Base-by-base conservation (phyloP, 1,284 basidiomycete genomes). In the Fistulinella staudtii region DNA sequence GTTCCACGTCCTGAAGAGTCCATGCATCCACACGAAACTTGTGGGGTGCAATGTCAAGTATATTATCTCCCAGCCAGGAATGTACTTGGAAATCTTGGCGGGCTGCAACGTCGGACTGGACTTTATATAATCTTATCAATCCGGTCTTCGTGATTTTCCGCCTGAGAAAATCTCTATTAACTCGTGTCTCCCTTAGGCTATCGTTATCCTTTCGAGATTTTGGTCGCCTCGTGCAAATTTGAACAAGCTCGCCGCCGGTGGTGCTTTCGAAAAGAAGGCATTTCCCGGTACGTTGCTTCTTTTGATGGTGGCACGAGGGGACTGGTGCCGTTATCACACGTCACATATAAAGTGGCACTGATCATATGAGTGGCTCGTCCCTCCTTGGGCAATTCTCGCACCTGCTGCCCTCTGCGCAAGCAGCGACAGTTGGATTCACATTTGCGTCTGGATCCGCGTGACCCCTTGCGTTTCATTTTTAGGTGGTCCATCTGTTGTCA, bases 281-380 rank as follows among this genome's bases (percentile, higher is more conserved):
- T 54, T 49, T 59, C 49, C 53, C 40, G 42, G 49, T 48, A 41
- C 39, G 46, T 46, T 21, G 36, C 54, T 54, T 57, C 59, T 57
- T 56, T 44, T 63, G 49, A 62, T 59, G 15, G 23, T 55, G 61
- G n/a, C 57, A 46, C 50, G 52, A 45, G 45, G 44, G 45, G 29
- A n/a, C 25, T 41, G 33, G 41, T 42, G 49, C 36, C 52, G 41
- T 56, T 52, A 62, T 45, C 35, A 20, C 18, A 31, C 13, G 9
- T 43, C 54, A 44, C 46, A 60, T 36, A 28, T 40, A 33, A 17
- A 41, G 36, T 22, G 33, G 38, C 17, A 25, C 33, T 49, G 20
- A 35, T 42, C 39, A 11, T 34, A 25, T 7, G 24, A 25, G 11
- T n/a, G n/a, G n/a, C n/a, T n/a, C n/a, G n/a, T 36, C 40, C 37